Conservation (phyloP, 768 basidiomycete species). For the Tulasnella sp. region DNA sequence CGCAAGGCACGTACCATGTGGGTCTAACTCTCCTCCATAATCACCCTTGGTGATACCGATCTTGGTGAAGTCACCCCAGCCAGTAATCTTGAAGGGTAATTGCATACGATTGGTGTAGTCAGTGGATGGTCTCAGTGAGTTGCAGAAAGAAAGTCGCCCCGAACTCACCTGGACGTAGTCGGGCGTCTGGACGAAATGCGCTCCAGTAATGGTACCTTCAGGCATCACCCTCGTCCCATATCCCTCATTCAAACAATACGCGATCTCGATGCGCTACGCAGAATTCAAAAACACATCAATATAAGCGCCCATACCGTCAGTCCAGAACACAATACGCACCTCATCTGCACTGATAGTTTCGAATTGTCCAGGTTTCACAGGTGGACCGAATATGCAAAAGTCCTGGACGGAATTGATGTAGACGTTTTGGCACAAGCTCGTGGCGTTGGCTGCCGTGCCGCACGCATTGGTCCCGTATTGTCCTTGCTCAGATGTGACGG, state of each 20-base stretch:
- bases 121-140: too few relatives aligned
- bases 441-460: conserved; percentile 43
- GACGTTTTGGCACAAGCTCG: conserved; percentile 56
- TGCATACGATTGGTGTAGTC: too few relatives aligned
- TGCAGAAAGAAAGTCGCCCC: too few relatives aligned
- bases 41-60: conserved; percentile 32
- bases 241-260: conserved; percentile 41
- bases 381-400: conserved; percentile 37
- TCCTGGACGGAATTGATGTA: conserved; percentile 38
- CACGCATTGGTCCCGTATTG: conserved; percentile 32
- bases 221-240: conserved; percentile 36
- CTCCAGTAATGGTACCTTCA: conserved; percentile 32
- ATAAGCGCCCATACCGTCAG: too few relatives aligned
- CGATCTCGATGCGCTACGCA: conserved; percentile 45
- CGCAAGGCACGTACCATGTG: conserved; percentile 33
- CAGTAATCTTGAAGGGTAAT: conserved; percentile 22
- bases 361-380: neutral
- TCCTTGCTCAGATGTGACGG: neutral
- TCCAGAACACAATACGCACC: conserved; percentile 28
- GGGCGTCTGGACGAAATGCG: conserved; percentile 38
- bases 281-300: neutral
- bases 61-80: conserved; percentile 34
- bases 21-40: conserved; percentile 36
- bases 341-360: conserved; percentile 52
- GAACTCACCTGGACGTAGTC: conserved; percentile 31